Conservation (phyloP, 2,329 filamentous ascomycete species). For the Pestalotiopsis sp. region DNA sequence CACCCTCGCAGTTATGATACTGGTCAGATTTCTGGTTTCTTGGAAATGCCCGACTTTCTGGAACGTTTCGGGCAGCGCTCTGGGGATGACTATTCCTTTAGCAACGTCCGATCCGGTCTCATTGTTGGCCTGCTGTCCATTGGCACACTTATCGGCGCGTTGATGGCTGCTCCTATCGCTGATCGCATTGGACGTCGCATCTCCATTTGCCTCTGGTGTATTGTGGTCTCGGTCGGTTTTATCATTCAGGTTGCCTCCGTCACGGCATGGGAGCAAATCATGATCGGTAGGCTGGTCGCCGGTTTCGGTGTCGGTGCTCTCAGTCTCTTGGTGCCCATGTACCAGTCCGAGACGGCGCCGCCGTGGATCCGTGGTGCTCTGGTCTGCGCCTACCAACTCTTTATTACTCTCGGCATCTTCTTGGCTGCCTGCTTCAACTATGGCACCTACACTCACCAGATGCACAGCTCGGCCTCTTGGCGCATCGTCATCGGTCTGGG, state of each 20-base stretch:
- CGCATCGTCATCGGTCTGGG: slow-evolving; percentile 60
- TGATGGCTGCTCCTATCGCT: slow-evolving; percentile 64
- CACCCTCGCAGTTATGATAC: slow-evolving; percentile 43
- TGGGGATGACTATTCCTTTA: slow-evolving; percentile 46
- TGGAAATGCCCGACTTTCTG: slow-evolving; percentile 60
- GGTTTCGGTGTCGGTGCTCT: slow-evolving; percentile 70
- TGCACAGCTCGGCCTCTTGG: slow-evolving; percentile 56
- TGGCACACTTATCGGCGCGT: slow-evolving; percentile 62
- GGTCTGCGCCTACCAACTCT: slow-evolving; percentile 70
- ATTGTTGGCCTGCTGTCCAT: slow-evolving; percentile 63
- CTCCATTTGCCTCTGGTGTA: slow-evolving; percentile 63
- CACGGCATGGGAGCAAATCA: slow-evolving; percentile 64
- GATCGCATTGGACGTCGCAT: slow-evolving; percentile 65
- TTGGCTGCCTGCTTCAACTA: slow-evolving; percentile 63
- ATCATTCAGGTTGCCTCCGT: slow-evolving; percentile 66
- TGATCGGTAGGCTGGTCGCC: slow-evolving; percentile 65
- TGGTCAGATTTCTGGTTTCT: slow-evolving; percentile 58
- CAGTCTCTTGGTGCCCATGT: slow-evolving; percentile 70
- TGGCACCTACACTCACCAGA: slow-evolving; percentile 54
- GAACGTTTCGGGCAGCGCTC: slow-evolving; percentile 49
- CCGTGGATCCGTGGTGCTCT: slow-evolving; percentile 67
- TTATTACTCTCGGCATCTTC: slow-evolving; percentile 73
- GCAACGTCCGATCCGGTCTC: slow-evolving; percentile 57
- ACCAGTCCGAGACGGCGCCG: slow-evolving; percentile 71
- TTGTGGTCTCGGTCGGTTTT: slow-evolving; percentile 66